Base-by-base conservation (phyloP, 345 rosid species). In the Eucalyptus polybractea region DNA sequence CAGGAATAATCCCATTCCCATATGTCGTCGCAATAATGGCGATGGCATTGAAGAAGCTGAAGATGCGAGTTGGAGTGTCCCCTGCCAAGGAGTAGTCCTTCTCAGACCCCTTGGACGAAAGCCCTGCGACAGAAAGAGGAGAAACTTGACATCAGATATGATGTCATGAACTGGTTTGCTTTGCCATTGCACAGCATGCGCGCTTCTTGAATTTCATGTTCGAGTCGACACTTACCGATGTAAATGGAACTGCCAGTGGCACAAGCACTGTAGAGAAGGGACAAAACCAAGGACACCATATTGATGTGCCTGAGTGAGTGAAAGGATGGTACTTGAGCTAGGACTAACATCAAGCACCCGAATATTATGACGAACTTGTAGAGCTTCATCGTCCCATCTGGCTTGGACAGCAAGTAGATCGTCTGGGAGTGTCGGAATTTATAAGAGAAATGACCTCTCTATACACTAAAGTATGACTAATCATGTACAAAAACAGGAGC, bases 1-100 rank as follows among this genome's bases (percentile, higher is more conserved):
- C 99, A 14, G 98, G 99, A 89, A 97, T 96, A 88, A 97, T 95
- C 65, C 98, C 97, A 62, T 96, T 97, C 89, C 99, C 99, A 58
- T 89, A 96, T 3, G 97, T 91, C 15, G 98, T 95, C 67, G 97
- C 99, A 58, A 97, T 93, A 76, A 97, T 96, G 89, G 99, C 95
- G 42, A 96, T 93, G 29, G 98, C 98, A 91, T 96, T 96, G 92
- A 95, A 97, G 42, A 93, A 44, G 33, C 99, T 98, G 40, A 96
- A 96, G 86, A 93, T 56, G 10, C 83, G 91, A 80, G 81, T 93
- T 87, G 95, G 90, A 3, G 89, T 60, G 87, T 93, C 91, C 83
- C 99, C 97, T 11, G 21, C 40, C 53, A 96, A 7, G n/a, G 95
- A 92, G 87, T 96, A 96, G 89, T 96, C 96, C 90, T 95, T 96